Conservation (phyloP, 2,329 filamentous ascomycete genomes). For the Colletotrichum gloeosporioides region DNA sequence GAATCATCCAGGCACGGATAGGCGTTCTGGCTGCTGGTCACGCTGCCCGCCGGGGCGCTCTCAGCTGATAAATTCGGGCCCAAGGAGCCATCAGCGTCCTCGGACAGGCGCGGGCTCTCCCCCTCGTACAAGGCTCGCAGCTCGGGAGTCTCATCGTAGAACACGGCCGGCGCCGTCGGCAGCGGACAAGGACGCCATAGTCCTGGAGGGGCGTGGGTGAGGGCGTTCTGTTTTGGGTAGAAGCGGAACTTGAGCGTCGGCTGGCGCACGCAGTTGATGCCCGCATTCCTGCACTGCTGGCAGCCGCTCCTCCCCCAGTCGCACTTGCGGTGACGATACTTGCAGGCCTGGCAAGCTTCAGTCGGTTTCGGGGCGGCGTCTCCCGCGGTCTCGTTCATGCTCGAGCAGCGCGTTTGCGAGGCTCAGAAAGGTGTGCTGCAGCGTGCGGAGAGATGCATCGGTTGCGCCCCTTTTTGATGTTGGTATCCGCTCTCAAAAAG, state of each 20-base stretch:
- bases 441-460: background rate
- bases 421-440: background rate
- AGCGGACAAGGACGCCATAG: background rate
- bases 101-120: background rate
- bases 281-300: background rate
- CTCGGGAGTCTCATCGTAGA: background rate
- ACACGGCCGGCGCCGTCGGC: background rate
- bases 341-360: background rate
- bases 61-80: background rate
- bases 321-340: background rate
- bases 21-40: background rate
- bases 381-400: background rate
- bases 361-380: background rate
- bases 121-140: background rate
- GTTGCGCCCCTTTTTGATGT: accelerated
- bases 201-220: background rate
- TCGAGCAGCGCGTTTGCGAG: background rate
- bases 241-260: background rate
- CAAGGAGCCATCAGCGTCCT: background rate
- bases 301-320: background rate
- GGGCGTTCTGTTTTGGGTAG: background rate
- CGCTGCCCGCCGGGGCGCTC: background rate
- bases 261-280: background rate
- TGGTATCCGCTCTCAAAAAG: accelerated
- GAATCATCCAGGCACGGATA: background rate